phyloP scores from a whole-genome alignment of 2,329 filamentous ascomycete genomes.

The Plenodomus biglobosus region DNA sequence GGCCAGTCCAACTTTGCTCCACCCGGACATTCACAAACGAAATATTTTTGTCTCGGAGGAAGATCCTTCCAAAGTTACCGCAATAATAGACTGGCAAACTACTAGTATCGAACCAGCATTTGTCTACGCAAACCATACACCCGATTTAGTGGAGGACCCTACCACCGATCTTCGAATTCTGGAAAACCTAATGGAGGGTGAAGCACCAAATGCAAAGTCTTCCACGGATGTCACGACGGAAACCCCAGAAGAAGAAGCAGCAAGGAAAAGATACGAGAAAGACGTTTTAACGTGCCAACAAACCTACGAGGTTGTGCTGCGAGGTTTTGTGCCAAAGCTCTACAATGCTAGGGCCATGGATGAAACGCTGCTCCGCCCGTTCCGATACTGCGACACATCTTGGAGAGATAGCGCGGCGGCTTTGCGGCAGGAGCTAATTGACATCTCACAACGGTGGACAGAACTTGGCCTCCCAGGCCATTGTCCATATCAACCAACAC shows the following conservation, averaged over 20 bases:
- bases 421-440: conserved; percentile 45
- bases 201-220: neutral
- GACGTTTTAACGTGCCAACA: conserved; percentile 29
- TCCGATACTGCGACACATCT: conserved; percentile 45
- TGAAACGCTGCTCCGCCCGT: conserved; percentile 42
- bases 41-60: conserved; percentile 47
- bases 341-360: conserved; percentile 38
- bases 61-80: conserved; percentile 42
- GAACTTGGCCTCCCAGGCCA: conserved; percentile 42
- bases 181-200: conserved; percentile 3
- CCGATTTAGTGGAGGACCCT: conserved; percentile 45
- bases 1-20: conserved; percentile 38
- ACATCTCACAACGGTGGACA: conserved; percentile 39
- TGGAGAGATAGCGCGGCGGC: conserved; percentile 47
- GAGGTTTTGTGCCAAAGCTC: conserved; percentile 37
- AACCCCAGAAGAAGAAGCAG: conserved; percentile 8
- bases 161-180: conserved; percentile 6
- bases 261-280: conserved; percentile 1
- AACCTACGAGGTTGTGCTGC: conserved; percentile 37
- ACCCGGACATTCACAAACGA: conserved; percentile 46
- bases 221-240: no score
- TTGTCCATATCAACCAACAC: conserved; percentile 34
- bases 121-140: conserved; percentile 41
- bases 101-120: conserved; percentile 45
- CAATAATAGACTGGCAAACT: conserved; percentile 49